Base-by-base conservation (phyloP, 371 early-diverging fungal genomes). In the Edhazardia aedis region DNA sequence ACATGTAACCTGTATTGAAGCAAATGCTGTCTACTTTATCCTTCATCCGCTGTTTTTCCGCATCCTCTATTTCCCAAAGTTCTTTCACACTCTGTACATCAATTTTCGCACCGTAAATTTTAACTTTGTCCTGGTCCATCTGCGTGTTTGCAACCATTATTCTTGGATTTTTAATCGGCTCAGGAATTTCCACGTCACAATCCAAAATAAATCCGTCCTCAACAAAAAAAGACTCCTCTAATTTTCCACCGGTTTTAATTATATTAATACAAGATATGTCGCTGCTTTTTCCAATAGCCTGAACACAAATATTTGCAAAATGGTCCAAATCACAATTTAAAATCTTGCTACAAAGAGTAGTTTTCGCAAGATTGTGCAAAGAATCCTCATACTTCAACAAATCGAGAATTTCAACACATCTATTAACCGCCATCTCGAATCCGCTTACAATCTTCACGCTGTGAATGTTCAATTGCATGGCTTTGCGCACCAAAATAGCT, bases 121-220 rank as follows among this genome's bases (percentile, higher is more conserved):
- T 98, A 73, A 98, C 86, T 73, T 95, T 98, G 70, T 95, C 96
- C 16, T 90, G 86, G 74, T 98, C 99, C 88, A 95, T 87, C 47
- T 91, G 81, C 57, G 93, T 92, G 69, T 95, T 95, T 64, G 91
- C 94, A 70, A 92, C 79, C 68, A 95, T 76, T 60, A 95, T 87
- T 61, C 80, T 86, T 30, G 88, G 88, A 58, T 89, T 88, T 75
- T 85, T 84, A 51, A 91, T 87, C n/a, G n/a, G n/a, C 68, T 83
- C 85, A 75, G 90, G 88, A 56, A 88, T 86, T 62, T 88, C 84
- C 63, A 89, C 82, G 77, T 85, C 85, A 76, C 92, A 93, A 77
- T 92, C 86, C 63, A 98, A 74, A 71, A 95, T 88, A 69, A 98
- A 88, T 4, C 83, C 98, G 69, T 89, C 89, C 63, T 85, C 88